Evolutionary conservation across 306 rosid species (phyloP).

Genomic region (Pterocarpus santalinus): DNA sequence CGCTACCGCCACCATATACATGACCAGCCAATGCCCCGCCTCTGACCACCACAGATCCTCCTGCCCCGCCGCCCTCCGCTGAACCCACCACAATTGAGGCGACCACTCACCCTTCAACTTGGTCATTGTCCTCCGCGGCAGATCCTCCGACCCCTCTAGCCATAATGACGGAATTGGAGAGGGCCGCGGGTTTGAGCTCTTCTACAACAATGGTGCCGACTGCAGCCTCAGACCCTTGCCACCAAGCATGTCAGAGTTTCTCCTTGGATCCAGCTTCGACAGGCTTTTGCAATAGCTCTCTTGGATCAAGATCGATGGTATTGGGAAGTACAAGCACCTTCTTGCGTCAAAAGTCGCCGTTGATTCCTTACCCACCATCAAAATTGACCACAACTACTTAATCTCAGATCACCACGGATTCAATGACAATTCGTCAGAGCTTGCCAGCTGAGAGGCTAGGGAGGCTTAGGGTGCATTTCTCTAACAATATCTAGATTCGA

Average conservation of each 20-base stretch:
- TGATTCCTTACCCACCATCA: constrained; percentile 77
- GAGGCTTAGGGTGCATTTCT: too few species aligned
- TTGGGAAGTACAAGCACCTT: constrained; percentile 66
- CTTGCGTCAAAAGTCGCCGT: constrained; percentile 82
- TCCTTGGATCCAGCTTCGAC: constrained; percentile 83
- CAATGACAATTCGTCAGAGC: too few species aligned
- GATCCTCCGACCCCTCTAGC: constrained; percentile 38
- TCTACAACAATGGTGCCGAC: constrained; percentile 75
- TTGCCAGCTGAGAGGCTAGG: too few species aligned
- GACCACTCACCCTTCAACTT: constrained; percentile 78
- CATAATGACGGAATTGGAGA: constrained; percentile 41
- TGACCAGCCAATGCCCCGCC: constrained; percentile 61
- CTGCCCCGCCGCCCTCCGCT: constrained; percentile 50
- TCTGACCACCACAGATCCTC: constrained; percentile 36
- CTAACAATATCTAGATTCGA: too few species aligned
- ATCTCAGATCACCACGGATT: too few species aligned
- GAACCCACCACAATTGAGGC: constrained; percentile 66
- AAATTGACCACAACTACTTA: constrained; percentile 55
- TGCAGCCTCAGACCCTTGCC: constrained; percentile 85
- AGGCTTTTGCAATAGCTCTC: constrained; percentile 80
- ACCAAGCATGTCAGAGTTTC: constrained; percentile 80
- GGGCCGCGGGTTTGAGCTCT: constrained; percentile 71
- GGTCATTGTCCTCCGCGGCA: constrained; percentile 74
- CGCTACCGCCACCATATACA: constrained; percentile 71
- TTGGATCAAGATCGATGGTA: constrained; percentile 71